These are phyloP conservation scores for Penstemon barbatus DNA, from an alignment of 257 asterid species.

Conservation along the genomic window DNA sequence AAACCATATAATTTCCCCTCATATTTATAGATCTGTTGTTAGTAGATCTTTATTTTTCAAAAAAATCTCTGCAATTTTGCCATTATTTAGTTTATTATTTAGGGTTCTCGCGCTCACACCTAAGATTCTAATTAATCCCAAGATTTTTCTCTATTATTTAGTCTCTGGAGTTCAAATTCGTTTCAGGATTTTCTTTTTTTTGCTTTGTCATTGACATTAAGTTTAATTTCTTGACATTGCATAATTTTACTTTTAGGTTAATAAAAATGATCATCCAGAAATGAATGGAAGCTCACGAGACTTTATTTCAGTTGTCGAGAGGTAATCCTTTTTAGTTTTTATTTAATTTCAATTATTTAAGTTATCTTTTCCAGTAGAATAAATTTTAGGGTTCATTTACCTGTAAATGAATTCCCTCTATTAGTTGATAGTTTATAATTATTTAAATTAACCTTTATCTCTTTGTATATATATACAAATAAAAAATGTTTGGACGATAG, in stretches of 20 bases:
- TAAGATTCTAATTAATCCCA: slow-evolving; percentile 27
- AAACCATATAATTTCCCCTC: too few species aligned
- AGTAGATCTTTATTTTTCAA: too few species aligned
- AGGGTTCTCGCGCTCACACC: slow-evolving; percentile 37
- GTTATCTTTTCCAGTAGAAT: too few species aligned
- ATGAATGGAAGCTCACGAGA: slow-evolving; percentile 41
- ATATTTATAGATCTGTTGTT: too few species aligned
- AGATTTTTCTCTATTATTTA: slow-evolving; percentile 26
- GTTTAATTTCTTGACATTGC: slow-evolving; percentile 32
- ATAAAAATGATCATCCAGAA: slow-evolving; percentile 17
- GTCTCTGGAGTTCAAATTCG: slow-evolving; percentile 20
- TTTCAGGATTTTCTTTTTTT: slow-evolving; percentile 22
- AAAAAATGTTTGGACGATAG: background rate
- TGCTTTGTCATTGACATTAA: slow-evolving; percentile 26
- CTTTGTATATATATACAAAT: too few species aligned
- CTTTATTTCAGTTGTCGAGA: slow-evolving; percentile 29
- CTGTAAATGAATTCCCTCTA: too few species aligned
- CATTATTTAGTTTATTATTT: too few species aligned
- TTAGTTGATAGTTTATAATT: too few species aligned
- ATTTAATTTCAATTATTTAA: too few species aligned
- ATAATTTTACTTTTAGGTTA: slow-evolving; percentile 39
- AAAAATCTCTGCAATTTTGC: too few species aligned
- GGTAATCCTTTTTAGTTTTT: slow-evolving; percentile 37
- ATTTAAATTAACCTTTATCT: too few species aligned
- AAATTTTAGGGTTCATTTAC: too few species aligned